Conservation (phyloP, 805 yeast species). For the Teunomyces lycoperdinae region DNA sequence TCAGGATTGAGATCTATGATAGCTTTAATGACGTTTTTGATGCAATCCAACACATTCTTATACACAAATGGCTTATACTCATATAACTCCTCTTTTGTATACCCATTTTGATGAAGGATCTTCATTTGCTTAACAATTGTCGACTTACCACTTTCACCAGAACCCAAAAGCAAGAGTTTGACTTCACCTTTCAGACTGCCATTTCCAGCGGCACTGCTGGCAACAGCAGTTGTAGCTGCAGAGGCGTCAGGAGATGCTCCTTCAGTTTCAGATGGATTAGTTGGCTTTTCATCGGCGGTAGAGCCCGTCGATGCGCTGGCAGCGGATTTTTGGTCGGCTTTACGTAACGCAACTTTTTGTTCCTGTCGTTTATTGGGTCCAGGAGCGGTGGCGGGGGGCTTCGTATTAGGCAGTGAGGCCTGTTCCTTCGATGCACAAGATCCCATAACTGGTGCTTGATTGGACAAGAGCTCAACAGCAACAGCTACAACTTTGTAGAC, state of each 20-base stretch:
- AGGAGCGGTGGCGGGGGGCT: conserved; percentile 2
- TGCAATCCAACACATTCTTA: conserved; percentile 74
- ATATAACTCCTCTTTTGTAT: conserved; percentile 62
- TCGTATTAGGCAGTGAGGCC: neutral
- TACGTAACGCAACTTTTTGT: conserved; percentile 12
- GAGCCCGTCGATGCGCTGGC: conserved; percentile 10
- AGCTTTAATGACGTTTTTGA: conserved; percentile 67
- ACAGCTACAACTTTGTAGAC: neutral
- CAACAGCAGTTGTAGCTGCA: neutral
- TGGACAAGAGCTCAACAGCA: neutral
- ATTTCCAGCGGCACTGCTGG: neutral
- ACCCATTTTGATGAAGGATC: conserved; percentile 71
- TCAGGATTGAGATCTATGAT: conserved; percentile 50
- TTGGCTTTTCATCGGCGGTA: conserved; percentile 6
- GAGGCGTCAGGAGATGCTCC: conserved; percentile 1
- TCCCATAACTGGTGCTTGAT: conserved; percentile 7
- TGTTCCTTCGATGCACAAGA: conserved; percentile 14
- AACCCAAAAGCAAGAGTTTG: conserved; percentile 76
- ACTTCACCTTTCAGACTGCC: conserved; percentile 36
- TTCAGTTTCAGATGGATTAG: no score
- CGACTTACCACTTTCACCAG: conserved; percentile 85
- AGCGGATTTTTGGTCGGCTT: conserved; percentile 6
- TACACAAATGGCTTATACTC: conserved; percentile 79
- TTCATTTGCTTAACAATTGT: conserved; percentile 82
- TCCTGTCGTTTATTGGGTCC: conserved; percentile 12